A percentile compares a stretch with the other conserved stretches of the same genome.
These are phyloP conservation scores for Metschnikowia orientalis DNA, from an alignment of 805 yeast species.

Conservation along the genomic window DNA sequence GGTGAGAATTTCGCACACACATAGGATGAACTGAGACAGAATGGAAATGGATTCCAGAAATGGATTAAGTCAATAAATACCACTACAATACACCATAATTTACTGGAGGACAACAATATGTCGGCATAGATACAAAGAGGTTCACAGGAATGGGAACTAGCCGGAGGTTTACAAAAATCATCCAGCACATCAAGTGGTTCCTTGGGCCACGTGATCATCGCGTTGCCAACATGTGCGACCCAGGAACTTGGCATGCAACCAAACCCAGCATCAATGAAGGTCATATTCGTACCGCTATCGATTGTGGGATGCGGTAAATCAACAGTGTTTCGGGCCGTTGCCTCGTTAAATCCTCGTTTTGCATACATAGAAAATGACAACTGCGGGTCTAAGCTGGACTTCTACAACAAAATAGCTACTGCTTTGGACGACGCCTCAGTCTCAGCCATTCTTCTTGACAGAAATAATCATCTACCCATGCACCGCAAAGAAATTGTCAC, in stretches of 20 bases:
- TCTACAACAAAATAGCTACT: constrained; percentile 45
- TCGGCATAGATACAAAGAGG: no score
- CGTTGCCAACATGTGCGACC: background rate
- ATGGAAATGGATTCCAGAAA: no score
- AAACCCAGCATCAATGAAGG: constrained; percentile 30
- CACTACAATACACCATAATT: no score
- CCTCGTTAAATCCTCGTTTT: constrained; percentile 52
- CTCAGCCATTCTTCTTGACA: constrained; percentile 65
- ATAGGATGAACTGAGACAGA: no score
- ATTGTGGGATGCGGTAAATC: constrained; percentile 96
- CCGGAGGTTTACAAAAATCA: no score
- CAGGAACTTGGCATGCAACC: background rate
- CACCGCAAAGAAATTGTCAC: constrained; percentile 68
- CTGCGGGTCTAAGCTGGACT: constrained; percentile 42
- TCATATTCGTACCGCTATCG: constrained; percentile 75
- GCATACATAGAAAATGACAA: constrained; percentile 82
- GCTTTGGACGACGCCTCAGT: constrained; percentile 20
- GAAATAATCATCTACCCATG: constrained; percentile 70
- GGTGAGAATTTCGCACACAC: no score
- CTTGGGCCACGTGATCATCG: no score
- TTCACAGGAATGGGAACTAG: no score
- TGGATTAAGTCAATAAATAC: no score
- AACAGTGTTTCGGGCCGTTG: constrained; percentile 63
- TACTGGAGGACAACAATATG: no score
- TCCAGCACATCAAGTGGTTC: background rate